A percentile compares a stretch with the other conserved stretches of the same genome.
These are phyloP conservation scores for Sonneratia alba DNA, from an alignment of 345 rosid species.

Conservation along the genomic window DNA sequence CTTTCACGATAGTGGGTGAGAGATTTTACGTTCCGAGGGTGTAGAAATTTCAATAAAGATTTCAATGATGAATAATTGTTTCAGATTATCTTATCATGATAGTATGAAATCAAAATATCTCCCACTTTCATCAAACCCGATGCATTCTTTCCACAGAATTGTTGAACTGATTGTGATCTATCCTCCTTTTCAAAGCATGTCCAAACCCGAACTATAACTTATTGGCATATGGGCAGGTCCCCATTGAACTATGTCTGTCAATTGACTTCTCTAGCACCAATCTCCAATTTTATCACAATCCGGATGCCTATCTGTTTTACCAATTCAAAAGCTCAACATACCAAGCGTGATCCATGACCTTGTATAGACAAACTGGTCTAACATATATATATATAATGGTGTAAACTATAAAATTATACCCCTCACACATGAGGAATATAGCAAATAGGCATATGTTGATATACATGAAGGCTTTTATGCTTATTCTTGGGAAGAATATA, in stretches of 20 bases:
- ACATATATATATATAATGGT: too few species aligned
- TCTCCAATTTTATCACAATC: too few species aligned
- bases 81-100: neutral
- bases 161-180: neutral
- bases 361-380: too few species aligned
- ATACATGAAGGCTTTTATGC: neutral
- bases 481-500: neutral
- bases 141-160: neutral
- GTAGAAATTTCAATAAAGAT: neutral
- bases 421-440: too few species aligned
- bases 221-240: too few species aligned
- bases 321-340: too few species aligned
- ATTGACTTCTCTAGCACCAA: too few species aligned
- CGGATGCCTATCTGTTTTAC: too few species aligned
- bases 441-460: neutral
- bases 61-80: neutral
- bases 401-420: too few species aligned
- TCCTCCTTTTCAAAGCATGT: neutral
- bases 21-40: neutral
- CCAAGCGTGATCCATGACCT: too few species aligned
- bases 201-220: neutral
- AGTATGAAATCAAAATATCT: neutral
- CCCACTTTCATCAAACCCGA: neutral
- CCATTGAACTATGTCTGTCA: too few species aligned
- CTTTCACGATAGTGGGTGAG: neutral